Evolutionary conservation across 768 basidiomycete species (phyloP), one percentile per base, ranked within the genome.

Genomic region (Amanita inopinata): DNA sequence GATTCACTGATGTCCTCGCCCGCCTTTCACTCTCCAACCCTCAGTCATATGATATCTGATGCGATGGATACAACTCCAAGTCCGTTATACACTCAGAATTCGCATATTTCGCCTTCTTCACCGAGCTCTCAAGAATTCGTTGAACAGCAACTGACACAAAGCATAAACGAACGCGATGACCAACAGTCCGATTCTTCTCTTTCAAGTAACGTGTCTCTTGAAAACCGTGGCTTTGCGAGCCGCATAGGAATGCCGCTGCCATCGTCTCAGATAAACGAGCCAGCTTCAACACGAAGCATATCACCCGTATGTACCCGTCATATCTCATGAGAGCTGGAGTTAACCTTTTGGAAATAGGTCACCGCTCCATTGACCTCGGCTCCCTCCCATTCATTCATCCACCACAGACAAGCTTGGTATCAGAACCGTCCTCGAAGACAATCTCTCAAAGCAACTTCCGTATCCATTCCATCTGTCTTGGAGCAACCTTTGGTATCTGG

Each of bases 71-170:
- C 7, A 10, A n/a, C n/a, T 31, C 28, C 9, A 31, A 31, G 28
- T n/a, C 9, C 9, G 19, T 20, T 20, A 14, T 19, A 11, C n/a
- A 9, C 28, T n/a, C 28, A 31, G n/a, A 31, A 31, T 31, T n/a
- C n/a, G n/a, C 28, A 31, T n/a, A 9, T 31, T 9, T n/a, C 65
- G 19, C 33, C 49, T 12, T 56, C 61, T 19, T 65, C 65, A 12
- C 51, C 51, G 11, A 57, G 50, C 25, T 72, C 71, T 5, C 63
- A 65, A 43, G 60, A 58, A 25, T 65, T 56, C 8, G 72, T 76
- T 15, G 70, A 72, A 48, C 58, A 59, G 22, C 69, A 74, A n/a
- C 59, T 76, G 23, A 73, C 73, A 0, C 71, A 72, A 51, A 61
- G 56, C 23, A 3, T 25, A 3, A 9, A 24, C 7, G 12, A 17